A percentile compares a stretch with the other conserved stretches of the same genome.
phyloP scores from a whole-genome alignment of 2,329 filamentous ascomycete species.

The Aspergillus ibericus region DNA sequence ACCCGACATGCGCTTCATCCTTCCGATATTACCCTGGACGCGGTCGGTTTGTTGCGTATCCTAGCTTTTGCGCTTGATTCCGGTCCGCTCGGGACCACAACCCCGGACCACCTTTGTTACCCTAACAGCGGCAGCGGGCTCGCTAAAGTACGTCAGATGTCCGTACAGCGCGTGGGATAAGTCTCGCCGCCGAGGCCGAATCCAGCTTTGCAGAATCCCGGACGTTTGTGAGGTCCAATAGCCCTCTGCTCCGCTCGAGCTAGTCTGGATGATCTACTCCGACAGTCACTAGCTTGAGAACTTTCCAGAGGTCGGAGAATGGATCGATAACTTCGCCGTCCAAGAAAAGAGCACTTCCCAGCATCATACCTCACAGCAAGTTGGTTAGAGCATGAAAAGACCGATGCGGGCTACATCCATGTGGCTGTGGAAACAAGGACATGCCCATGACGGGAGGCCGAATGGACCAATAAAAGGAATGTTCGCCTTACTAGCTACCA shows the following conservation, averaged over 20 bases:
- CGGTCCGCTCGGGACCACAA: slow-evolving; percentile 14
- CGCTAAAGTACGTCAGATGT: background rate
- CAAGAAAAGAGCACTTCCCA: slow-evolving; percentile 82
- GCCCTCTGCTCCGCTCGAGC: slow-evolving; percentile 17
- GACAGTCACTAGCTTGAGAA: slow-evolving; percentile 73
- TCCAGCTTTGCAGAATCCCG: slow-evolving; percentile 21
- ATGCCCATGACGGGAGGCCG: slow-evolving; percentile 94
- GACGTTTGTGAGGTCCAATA: slow-evolving; percentile 20
- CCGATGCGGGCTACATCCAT: slow-evolving; percentile 92
- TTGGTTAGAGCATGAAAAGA: slow-evolving; percentile 90
- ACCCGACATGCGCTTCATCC: background rate
- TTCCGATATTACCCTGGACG: background rate
- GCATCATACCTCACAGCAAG: slow-evolving; percentile 91
- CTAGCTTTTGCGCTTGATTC: background rate
- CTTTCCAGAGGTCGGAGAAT: slow-evolving; percentile 77
- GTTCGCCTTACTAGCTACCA: slow-evolving; percentile 95
- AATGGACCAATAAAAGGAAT: slow-evolving; percentile 75
- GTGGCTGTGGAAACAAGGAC: slow-evolving; percentile 94
- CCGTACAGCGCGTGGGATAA: background rate
- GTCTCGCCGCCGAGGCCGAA: slow-evolving; percentile 26
- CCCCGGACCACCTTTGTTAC: slow-evolving; percentile 7
- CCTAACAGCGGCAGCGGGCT: slow-evolving; percentile 4
- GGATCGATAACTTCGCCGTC: slow-evolving; percentile 90
- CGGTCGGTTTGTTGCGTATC: background rate
- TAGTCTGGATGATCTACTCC: slow-evolving; percentile 36